Conservation (phyloP, 2,329 filamentous ascomycete species). For the Fusarium luffae region DNA sequence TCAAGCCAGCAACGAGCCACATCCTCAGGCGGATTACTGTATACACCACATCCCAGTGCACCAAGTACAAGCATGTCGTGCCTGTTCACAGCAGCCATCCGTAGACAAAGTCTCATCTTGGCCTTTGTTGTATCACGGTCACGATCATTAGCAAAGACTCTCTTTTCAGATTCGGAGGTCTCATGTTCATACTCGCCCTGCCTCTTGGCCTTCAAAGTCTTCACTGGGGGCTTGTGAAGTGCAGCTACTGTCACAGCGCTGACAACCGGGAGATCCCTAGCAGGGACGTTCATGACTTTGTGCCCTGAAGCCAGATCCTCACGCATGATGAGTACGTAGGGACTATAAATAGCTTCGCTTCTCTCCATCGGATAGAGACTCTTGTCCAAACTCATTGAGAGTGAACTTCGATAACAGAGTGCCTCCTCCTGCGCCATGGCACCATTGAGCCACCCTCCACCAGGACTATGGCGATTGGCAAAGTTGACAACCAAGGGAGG, state of each 20-base stretch:
- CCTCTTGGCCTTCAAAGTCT: fast-evolving
- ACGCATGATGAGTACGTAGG: not conserved
- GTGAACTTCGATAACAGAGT: not conserved
- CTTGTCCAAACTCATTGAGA: not conserved
- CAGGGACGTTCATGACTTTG: not conserved
- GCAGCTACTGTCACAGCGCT: not conserved
- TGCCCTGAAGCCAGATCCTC: not conserved
- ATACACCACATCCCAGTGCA: not conserved
- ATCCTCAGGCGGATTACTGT: not conserved
- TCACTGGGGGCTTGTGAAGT: not conserved
- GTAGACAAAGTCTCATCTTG: not conserved
- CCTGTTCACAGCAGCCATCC: not conserved
- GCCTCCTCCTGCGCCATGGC: not conserved
- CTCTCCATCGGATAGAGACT: not conserved
- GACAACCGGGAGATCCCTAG: not conserved
- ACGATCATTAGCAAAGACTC: fast-evolving
- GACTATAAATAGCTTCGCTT: not conserved
- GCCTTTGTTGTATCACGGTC: not conserved
- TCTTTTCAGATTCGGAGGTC: not conserved
- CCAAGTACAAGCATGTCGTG: not conserved
- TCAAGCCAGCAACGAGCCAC: not conserved
- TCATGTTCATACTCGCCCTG: too few relatives aligned
- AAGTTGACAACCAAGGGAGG: not conserved
- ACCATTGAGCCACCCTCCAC: not conserved
- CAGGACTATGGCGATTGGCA: not conserved